Percentiles rank a stretch among this genome's conserved stretches.
phyloP scores from a whole-genome alignment of 306 rosid species.

The Fragaria nilgerrensis region DNA sequence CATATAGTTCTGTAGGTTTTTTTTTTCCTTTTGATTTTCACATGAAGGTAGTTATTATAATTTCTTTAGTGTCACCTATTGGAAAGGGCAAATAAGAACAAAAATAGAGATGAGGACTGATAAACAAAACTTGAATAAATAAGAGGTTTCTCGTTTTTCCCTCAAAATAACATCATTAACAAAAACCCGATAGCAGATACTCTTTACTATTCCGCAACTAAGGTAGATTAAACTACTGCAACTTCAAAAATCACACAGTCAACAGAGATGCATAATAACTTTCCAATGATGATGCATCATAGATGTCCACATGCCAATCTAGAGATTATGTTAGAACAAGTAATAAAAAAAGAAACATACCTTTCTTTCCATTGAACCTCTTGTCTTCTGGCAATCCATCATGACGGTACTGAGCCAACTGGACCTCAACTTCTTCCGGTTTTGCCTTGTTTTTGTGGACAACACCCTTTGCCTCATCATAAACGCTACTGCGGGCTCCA shows the following conservation, averaged over 20 bases:
- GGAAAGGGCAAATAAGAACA: background rate
- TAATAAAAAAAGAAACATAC: constrained; percentile 31
- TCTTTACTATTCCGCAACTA: background rate
- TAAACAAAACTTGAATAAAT: background rate
- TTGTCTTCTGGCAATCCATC: constrained; percentile 86
- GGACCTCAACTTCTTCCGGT: constrained; percentile 92
- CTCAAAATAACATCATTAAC: background rate
- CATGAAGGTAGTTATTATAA: background rate
- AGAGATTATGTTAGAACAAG: background rate
- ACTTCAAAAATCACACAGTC: background rate
- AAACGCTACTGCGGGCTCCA: constrained; percentile 95
- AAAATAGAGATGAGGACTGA: background rate
- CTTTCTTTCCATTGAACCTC: constrained; percentile 88
- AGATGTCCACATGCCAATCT: background rate
- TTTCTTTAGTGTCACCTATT: background rate
- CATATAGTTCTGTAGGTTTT: background rate
- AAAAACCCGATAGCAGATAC: background rate
- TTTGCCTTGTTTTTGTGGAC: constrained; percentile 94
- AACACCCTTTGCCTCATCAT: constrained; percentile 94
- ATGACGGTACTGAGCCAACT: constrained; percentile 62
- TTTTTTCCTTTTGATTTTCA: background rate
- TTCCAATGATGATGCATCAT: background rate
- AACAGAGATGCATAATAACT: constrained; percentile 9
- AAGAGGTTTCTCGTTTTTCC: background rate
- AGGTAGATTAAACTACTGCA: background rate